A percentile compares a stretch with the other conserved stretches of the same genome.
Evolutionary conservation across 2,329 filamentous ascomycete species (phyloP).

Genomic region (Cladobotryum mycophilum): DNA sequence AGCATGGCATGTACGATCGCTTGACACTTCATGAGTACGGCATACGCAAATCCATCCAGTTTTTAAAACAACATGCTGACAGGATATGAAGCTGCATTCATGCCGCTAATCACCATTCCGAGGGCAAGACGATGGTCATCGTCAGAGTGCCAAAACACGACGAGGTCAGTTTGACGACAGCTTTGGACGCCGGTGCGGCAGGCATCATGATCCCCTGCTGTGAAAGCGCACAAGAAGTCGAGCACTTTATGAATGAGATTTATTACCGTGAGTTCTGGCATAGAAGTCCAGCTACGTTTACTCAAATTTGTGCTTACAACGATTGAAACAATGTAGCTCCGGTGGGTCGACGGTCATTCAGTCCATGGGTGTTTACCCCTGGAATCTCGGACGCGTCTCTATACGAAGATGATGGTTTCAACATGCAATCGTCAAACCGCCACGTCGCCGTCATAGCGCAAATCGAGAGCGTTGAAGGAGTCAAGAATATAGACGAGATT

Average conservation of each 20-base stretch:
- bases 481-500: constrained; percentile 3
- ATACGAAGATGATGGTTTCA: constrained; percentile 5
- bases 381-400: constrained; percentile 6
- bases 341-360: constrained; percentile 3
- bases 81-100: background rate
- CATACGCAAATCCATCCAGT: no score
- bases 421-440: constrained; percentile 2
- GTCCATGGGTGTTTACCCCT: constrained; percentile 7
- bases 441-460: constrained; percentile 2
- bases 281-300: no score
- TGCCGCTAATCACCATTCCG: constrained; percentile 5
- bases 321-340: background rate
- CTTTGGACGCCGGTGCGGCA: constrained; percentile 4
- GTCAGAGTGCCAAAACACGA: constrained; percentile 1
- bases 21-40: constrained; percentile 4
- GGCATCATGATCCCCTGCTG: constrained; percentile 5
- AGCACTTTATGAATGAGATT: constrained; percentile 1
- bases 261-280: background rate
- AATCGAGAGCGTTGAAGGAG: constrained; percentile 5
- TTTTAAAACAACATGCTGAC: background rate
- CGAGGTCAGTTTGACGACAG: constrained; percentile 3
- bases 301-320: no score
- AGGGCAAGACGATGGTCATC: constrained; percentile 2
- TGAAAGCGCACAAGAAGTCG: constrained; percentile 3
- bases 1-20: constrained; percentile 9